Evolutionary conservation across 139 green algal genomes (phyloP).

Genomic region (Chlorella sorokiniana): DNA sequence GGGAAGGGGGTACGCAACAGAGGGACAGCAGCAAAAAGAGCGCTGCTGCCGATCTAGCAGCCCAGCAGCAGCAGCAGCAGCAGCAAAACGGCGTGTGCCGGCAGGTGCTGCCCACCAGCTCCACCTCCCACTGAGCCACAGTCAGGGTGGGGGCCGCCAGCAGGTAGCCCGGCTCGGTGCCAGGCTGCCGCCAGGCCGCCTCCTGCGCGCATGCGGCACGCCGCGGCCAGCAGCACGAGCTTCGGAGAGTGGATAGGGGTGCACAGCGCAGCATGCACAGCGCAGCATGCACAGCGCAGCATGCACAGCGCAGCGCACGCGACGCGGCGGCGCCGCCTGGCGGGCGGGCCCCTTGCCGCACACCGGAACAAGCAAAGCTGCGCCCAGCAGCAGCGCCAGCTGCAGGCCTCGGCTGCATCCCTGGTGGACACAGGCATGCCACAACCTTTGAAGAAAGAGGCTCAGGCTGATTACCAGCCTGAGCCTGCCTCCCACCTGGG

Average conservation of each 20-base stretch:
- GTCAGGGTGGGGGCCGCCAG: constrained; percentile 56
- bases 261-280: background rate
- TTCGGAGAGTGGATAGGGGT: background rate
- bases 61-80: background rate
- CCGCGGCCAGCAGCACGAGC: background rate
- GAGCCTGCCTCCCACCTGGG: no score
- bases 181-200: constrained; percentile 17
- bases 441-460: no score
- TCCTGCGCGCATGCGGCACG: constrained; percentile 15
- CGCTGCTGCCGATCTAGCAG: no score
- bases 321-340: no score
- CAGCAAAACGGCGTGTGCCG: background rate
- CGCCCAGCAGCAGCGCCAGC: no score
- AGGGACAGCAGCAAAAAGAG: no score
- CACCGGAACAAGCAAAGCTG: no score
- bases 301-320: no score
- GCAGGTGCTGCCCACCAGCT: background rate
- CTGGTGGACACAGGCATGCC: background rate
- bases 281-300: no score
- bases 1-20: no score
- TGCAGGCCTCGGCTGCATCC: background rate
- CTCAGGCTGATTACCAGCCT: no score
- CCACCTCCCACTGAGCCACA: constrained; percentile 55
- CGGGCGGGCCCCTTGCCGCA: no score
- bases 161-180: constrained; percentile 44